phyloP scores from a whole-genome alignment of 2,329 filamentous ascomycete genomes.

The Diaporthe velutina region DNA sequence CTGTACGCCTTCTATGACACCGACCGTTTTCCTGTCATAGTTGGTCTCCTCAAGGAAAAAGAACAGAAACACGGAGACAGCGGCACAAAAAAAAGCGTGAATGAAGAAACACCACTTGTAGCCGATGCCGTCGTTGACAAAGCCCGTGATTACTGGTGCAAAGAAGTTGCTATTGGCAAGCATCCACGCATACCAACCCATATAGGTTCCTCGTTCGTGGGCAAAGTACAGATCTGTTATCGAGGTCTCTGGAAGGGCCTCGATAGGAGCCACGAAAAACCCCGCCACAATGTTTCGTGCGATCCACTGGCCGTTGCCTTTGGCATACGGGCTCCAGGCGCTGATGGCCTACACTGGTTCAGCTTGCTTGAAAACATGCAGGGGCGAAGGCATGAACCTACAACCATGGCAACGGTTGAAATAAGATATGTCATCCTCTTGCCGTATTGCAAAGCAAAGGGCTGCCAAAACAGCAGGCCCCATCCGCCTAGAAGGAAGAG shows the following conservation, averaged over 20 bases:
- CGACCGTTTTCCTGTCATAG: slow-evolving; percentile 52
- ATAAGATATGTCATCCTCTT: slow-evolving; percentile 44
- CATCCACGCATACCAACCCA: slow-evolving; percentile 47
- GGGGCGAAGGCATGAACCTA: slow-evolving; percentile 3
- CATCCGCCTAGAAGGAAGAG: slow-evolving; percentile 58
- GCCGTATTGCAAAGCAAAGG: slow-evolving; percentile 58
- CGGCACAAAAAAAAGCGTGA: slow-evolving; percentile 46
- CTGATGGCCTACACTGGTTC: slow-evolving; percentile 30
- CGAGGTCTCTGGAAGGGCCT: slow-evolving; percentile 54
- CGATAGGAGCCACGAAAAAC: slow-evolving; percentile 55
- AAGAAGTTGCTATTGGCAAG: slow-evolving; percentile 47
- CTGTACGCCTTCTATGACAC: slow-evolving; percentile 36
- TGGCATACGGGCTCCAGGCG: slow-evolving; percentile 40
- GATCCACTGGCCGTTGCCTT: slow-evolving; percentile 53
- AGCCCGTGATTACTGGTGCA: slow-evolving; percentile 51
- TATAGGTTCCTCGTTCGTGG: slow-evolving; percentile 47
- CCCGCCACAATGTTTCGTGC: slow-evolving; percentile 52
- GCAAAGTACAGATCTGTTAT: slow-evolving; percentile 53
- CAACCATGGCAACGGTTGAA: slow-evolving; percentile 39
- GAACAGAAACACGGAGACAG: slow-evolving; percentile 52
- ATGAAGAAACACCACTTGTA: slow-evolving; percentile 51
- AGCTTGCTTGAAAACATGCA: background rate
- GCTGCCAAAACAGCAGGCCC: slow-evolving; percentile 61
- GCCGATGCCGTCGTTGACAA: slow-evolving; percentile 48
- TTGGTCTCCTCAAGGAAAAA: slow-evolving; percentile 67